Evolutionary conservation across 306 rosid species (phyloP), one percentile per base, ranked within the genome.

Genomic region (Citrullus mucosospermus): DNA sequence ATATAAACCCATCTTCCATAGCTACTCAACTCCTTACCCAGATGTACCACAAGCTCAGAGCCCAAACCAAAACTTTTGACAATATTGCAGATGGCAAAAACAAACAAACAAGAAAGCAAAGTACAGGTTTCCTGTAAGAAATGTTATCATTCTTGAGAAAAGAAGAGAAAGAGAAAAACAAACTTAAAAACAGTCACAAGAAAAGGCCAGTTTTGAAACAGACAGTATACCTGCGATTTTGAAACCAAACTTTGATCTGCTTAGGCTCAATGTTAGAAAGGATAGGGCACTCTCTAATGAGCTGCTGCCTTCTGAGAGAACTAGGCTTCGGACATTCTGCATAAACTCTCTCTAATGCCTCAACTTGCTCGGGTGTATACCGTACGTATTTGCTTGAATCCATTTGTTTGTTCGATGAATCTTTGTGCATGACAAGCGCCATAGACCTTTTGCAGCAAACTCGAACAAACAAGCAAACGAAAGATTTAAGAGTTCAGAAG

Each of bases 171-270:
- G 8, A 48, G 34, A 2, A 1, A 38, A 17, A 48, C 53, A 4
- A 48, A 5, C 12, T 48, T 3, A 15, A 57, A 39, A 50, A 20
- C 1, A 20, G 32, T 72, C 53, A 66, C 46, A 6, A 22, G n/a
- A 72, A 6, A 54, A 50, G 41, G 18, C 41, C 25, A 18, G 75
- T 63, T 30, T 5, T 16, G 17, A 17, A 50, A 71, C 43, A 72
- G 30, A 54, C 32, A 74, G 2, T 28, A 14, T 73, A 95, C 98
- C 98, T 95, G 78, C 98, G 93, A 70, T 95, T 94, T 75, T 95
- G 98, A 78, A 95, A 95, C 98, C 98, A 95, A 39, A 95, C 97
- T 91, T 95, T 95, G 90, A 95, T 95, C 90, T 95, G 98, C 77
- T 95, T 95, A 1, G 98, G 96, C 74, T 95, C 98, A 84, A 95